Evolutionary conservation across 352 stramenopile species (phyloP).

Genomic region (Pythium folliculosum): DNA sequence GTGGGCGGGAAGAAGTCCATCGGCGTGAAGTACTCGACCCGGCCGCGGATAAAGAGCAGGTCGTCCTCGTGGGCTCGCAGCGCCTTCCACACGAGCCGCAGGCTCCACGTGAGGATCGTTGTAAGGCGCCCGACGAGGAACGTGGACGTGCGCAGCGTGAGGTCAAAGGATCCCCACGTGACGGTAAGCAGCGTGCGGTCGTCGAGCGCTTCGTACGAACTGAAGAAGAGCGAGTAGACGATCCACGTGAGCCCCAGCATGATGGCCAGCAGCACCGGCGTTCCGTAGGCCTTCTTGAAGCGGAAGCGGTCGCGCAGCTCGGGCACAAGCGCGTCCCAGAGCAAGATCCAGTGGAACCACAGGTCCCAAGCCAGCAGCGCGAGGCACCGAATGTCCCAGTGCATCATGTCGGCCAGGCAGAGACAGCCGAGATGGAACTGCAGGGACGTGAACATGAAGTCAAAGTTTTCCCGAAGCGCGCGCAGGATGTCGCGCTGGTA

Average conservation of each 20-base stretch:
- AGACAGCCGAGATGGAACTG: conserved; percentile 21
- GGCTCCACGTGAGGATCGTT: conserved; percentile 22
- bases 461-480: conserved; percentile 21
- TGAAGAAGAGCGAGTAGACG: conserved; percentile 31
- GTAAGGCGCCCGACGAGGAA: conserved; percentile 21
- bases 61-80: conserved; percentile 17
- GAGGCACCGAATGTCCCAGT: conserved; percentile 27
- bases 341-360: conserved; percentile 32
- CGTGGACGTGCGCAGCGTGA: conserved; percentile 19
- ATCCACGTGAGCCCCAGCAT: conserved; percentile 24
- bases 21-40: conserved; percentile 26
- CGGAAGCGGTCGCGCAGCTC: conserved; percentile 16
- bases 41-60: conserved; percentile 20
- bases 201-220: conserved; percentile 21
- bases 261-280: conserved; percentile 25
- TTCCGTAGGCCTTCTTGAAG: conserved; percentile 26
- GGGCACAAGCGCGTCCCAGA: conserved; percentile 23
- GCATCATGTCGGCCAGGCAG: conserved; percentile 27
- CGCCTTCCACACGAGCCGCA: conserved; percentile 22
- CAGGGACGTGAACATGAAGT: conserved; percentile 26
- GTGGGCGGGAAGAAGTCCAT: conserved; percentile 15
- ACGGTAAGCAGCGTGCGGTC: conserved; percentile 16
- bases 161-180: conserved; percentile 15
- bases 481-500: conserved; percentile 26
- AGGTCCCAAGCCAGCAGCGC: conserved; percentile 19